Conservation (phyloP, 768 basidiomycete genomes). For the Gyrodon lividus region DNA sequence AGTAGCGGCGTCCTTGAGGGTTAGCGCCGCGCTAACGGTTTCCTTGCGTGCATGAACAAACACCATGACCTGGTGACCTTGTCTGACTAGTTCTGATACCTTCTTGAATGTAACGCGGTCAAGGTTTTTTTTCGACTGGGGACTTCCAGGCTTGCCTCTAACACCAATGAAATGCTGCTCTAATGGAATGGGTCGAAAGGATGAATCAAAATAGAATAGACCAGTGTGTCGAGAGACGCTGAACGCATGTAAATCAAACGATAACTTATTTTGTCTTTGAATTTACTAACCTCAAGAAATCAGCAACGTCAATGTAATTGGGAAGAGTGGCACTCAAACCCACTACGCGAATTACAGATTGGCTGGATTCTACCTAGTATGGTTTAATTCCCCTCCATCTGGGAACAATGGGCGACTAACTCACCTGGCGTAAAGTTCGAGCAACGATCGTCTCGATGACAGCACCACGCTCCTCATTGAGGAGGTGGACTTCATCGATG, state of each 20-base stretch:
- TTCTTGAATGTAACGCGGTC: conserved; percentile 89
- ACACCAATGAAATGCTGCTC: conserved; percentile 97
- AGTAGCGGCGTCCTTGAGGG: conserved; percentile 72
- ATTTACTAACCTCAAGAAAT: conserved; percentile 75
- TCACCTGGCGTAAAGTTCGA: conserved; percentile 83
- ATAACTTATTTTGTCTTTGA: neutral
- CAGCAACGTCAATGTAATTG: conserved; percentile 95
- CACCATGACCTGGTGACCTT: conserved; percentile 98
- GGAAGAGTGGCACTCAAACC: conserved; percentile 96
- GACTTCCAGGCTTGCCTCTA: conserved; percentile 80
- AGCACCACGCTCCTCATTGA: conserved; percentile 97
- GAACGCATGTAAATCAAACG: conserved; percentile 8
- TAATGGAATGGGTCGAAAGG: conserved; percentile 93
- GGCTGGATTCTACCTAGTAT: conserved; percentile 87
- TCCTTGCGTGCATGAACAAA: conserved; percentile 99
- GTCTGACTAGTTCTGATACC: conserved; percentile 81
- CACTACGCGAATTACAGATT: conserved; percentile 94
- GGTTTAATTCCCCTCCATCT: neutral
- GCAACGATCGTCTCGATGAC: conserved; percentile 99
- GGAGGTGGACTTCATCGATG: conserved; percentile 95
- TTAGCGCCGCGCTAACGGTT: conserved; percentile 88
- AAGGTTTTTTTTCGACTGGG: conserved; percentile 74
- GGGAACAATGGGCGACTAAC: conserved; percentile 1
- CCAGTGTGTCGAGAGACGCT: conserved; percentile 87
- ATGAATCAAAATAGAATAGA: conserved; percentile 96